Evolutionary conservation across 257 asterid genomes (phyloP).

Genomic region (Solanum sejunctum): DNA sequence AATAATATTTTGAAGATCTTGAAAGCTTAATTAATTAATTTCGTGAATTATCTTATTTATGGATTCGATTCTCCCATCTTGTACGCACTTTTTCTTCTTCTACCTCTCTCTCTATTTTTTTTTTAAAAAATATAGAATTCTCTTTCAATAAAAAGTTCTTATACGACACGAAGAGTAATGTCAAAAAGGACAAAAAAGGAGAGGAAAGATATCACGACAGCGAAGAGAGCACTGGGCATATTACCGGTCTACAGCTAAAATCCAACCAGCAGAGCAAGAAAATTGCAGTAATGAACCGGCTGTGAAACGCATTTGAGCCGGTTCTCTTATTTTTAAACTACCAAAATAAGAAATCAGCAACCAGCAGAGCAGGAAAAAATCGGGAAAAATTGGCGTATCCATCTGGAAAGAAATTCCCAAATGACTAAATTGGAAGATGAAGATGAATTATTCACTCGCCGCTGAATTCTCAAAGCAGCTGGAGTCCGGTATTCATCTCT

Average conservation of each 20-base stretch:
- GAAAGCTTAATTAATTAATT: too few relatives aligned
- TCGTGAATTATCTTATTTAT: too few relatives aligned
- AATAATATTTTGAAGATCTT: too few relatives aligned
- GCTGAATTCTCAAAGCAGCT: background rate
- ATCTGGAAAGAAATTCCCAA: background rate
- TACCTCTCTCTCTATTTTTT: too few relatives aligned
- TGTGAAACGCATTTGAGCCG: background rate
- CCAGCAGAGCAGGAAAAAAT: background rate
- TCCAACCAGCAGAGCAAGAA: background rate
- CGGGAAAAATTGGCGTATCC: background rate
- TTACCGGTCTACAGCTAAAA: background rate
- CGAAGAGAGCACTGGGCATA: background rate
- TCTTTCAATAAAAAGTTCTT: too few relatives aligned
- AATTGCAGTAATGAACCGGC: background rate
- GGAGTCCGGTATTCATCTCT: background rate
- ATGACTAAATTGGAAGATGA: constrained; percentile 20
- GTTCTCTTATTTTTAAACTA: too few relatives aligned
- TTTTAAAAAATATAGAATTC: too few relatives aligned
- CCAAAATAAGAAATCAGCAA: background rate
- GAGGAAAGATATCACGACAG: background rate
- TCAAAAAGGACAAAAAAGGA: too few relatives aligned
- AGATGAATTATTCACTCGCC: background rate
- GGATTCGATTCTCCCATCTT: too few relatives aligned
- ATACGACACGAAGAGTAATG: too few relatives aligned
- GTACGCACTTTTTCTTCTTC: too few relatives aligned